Base-by-base conservation (phyloP, 495 filamentous ascomycete genomes). In the Neurospora africana region DNA sequence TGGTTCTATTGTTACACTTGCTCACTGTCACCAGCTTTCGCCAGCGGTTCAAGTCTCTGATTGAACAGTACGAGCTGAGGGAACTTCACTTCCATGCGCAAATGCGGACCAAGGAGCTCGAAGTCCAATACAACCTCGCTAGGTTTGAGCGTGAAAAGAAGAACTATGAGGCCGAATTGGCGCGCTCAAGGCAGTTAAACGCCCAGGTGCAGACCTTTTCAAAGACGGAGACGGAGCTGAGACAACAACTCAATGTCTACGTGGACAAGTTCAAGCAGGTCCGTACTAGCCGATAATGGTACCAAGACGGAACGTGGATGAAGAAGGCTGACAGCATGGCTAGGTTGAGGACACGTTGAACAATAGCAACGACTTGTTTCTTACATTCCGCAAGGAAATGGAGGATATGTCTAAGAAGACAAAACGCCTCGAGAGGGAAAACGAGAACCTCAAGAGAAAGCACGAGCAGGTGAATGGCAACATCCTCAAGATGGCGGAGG, bases 181-280 rank as follows among this genome's bases (percentile, higher is more conserved):
- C 84, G 44, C 90, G 93, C 69, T 93, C 93, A 72, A 90, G 93
- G 44, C 90, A 93, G 74, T 82, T 99, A 39, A 97, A 92, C 72
- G 85, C 89, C 6, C 96, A 99, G 79, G 96, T 98, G 36, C 92
- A 93, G 47, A 97, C 96, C 0, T 98, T 98, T 80, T 93, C 94
- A 15, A 94, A 98, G 80, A 98, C 95, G 7, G 95, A 99, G 81
- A 90, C 90, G 36, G 95, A 99, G 77, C 85, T 99, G 69, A 86
- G 95, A 69, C 96, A 92, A 76, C 95, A 99, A 79, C 88, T 99
- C 75, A 98, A 97, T 81, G 95, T 98, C 75, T 99, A 99, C 75
- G 96, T 98, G 10, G 95, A 99, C 81, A 99, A 99, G 81, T 99
- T 98, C 84, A 98, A 98, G 84, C 95, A 99, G 92, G 95, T 98